Conservation (phyloP, 192 early-diverging fungal species). For the Globomyces pollinis-pini region DNA sequence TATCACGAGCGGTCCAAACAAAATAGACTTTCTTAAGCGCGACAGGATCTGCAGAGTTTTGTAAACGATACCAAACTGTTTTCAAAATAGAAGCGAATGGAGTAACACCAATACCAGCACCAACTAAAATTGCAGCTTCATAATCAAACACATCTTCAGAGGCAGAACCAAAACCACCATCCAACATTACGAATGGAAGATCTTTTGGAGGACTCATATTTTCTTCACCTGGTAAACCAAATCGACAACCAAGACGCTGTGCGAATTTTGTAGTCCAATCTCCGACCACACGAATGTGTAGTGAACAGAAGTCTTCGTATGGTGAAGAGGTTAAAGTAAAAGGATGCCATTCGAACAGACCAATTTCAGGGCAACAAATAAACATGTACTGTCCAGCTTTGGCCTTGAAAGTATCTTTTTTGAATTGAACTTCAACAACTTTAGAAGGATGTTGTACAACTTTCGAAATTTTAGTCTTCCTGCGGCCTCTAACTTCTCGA, state of each 20-base stretch:
- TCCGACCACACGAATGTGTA: constrained; percentile 71
- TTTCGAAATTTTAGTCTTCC: constrained; percentile 64
- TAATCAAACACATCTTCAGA: constrained; percentile 79
- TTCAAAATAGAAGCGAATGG: constrained; percentile 79
- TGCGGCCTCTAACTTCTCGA: constrained; percentile 62
- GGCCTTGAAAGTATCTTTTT: constrained; percentile 50
- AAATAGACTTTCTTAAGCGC: constrained; percentile 79
- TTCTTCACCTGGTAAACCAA: constrained; percentile 40
- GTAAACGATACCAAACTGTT: constrained; percentile 67
- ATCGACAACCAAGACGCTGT: constrained; percentile 57
- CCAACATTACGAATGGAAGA: constrained; percentile 66
- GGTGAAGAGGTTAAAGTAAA: constrained; percentile 79
- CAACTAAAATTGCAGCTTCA: constrained; percentile 68
- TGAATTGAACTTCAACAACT: constrained; percentile 73
- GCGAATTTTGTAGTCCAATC: constrained; percentile 70
- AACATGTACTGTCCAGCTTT: constrained; percentile 77
- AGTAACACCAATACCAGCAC: constrained; percentile 78
- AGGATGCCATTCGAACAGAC: constrained; percentile 70
- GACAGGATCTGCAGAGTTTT: constrained; percentile 36
- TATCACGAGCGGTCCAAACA: constrained; percentile 78
- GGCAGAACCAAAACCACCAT: constrained; percentile 72
- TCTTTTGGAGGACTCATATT: constrained; percentile 30
- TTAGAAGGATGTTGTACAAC: constrained; percentile 77
- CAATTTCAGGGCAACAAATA: constrained; percentile 65
- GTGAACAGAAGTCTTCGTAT: constrained; percentile 63